These are phyloP conservation scores for Trichoderma parareesei DNA, from an alignment of 495 filamentous ascomycete genomes.

Conservation along the genomic window DNA sequence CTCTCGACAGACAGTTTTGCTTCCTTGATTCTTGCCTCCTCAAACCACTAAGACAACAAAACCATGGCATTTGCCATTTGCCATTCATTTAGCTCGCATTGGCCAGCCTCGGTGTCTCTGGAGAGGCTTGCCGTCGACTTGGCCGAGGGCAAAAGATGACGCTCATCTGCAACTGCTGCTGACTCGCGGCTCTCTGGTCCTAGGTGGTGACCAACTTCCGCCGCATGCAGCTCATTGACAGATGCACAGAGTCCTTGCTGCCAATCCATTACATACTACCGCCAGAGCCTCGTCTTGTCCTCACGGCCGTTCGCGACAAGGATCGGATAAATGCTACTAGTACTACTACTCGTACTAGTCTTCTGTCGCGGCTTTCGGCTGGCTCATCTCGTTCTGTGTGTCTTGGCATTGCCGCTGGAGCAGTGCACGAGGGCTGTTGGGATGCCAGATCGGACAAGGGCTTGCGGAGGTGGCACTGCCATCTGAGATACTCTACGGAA, in stretches of 20 bases:
- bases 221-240: conserved; percentile 1
- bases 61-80: too few relatives aligned
- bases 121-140: too few relatives aligned
- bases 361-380: not conserved
- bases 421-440: not conserved
- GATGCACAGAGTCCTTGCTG: not conserved
- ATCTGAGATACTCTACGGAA: not conserved
- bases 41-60: too few relatives aligned
- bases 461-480: too few relatives aligned
- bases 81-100: too few relatives aligned
- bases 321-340: not conserved
- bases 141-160: not conserved
- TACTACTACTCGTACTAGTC: not conserved
- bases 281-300: not conserved
- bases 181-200: not conserved
- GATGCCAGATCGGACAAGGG: not conserved
- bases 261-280: not conserved
- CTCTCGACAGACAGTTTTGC: too few relatives aligned
- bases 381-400: not conserved
- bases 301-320: not conserved
- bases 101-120: too few relatives aligned
- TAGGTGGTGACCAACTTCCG: not conserved
- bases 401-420: not conserved
- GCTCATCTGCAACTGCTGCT: not conserved
- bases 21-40: too few relatives aligned